Evolutionary conservation across 192 early-diverging fungal genomes (phyloP).

Genomic region (Paraglomus occultum): DNA sequence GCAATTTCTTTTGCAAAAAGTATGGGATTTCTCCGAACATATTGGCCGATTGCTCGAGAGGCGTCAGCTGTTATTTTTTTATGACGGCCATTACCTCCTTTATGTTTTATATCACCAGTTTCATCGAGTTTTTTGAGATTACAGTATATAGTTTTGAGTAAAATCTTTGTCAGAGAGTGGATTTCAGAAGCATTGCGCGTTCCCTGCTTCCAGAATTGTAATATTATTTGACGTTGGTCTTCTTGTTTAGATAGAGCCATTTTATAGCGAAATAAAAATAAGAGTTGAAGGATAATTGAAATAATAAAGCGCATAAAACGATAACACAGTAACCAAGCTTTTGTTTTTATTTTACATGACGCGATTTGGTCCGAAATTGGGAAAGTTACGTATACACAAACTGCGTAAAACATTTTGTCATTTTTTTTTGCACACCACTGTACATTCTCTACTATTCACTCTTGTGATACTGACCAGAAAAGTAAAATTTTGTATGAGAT

Average conservation of each 20-base stretch:
- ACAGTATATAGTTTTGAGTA: conserved; percentile 10
- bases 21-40: neutral
- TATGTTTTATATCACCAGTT: neutral
- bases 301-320: no score
- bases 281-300: no score
- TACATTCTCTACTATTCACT: no score
- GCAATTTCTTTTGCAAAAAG: neutral
- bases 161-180: conserved; percentile 8
- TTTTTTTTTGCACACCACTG: no score
- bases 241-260: conserved; percentile 1
- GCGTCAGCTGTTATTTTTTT: conserved; percentile 8
- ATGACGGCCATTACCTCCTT: neutral
- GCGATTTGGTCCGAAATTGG: no score
- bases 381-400: no score
- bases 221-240: neutral
- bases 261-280: no score
- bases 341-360: no score
- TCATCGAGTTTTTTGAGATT: conserved; percentile 7
- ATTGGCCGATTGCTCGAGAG: conserved; percentile 7
- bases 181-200: conserved; percentile 14
- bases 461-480: no score
- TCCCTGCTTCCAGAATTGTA: conserved; percentile 23
- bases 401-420: no score
- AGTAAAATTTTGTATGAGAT: no score
- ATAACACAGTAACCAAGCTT: no score